phyloP scores from a whole-genome alignment of 2,329 filamentous ascomycete genomes.

The Rhexocercosporidium sp. region DNA sequence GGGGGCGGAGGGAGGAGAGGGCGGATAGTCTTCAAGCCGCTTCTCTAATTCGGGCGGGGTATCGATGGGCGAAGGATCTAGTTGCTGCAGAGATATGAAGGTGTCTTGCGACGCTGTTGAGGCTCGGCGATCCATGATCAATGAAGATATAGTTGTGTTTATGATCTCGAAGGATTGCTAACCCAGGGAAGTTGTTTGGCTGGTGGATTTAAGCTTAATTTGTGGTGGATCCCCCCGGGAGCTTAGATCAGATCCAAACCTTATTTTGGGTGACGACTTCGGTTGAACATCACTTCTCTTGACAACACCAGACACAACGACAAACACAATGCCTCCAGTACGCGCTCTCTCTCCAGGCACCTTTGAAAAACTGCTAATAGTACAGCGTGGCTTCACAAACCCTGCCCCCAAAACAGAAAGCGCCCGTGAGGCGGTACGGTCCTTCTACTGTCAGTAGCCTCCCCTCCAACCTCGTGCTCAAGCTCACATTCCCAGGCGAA shows the following conservation, averaged over 20 bases:
- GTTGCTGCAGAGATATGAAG: constrained; percentile 70
- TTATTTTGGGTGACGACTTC: constrained; percentile 26
- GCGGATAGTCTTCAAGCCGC: constrained; percentile 44
- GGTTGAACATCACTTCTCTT: background rate
- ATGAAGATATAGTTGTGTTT: too few relatives aligned
- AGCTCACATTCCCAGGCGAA: constrained; percentile 51
- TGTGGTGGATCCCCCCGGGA: constrained; percentile 8
- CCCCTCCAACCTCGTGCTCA: background rate
- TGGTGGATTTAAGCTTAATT: constrained; percentile 26
- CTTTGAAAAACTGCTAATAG: constrained; percentile 4
- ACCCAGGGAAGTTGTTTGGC: constrained; percentile 28
- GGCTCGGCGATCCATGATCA: constrained; percentile 44
- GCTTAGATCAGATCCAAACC: constrained; percentile 35
- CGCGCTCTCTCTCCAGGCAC: constrained; percentile 32
- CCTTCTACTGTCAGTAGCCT: constrained; percentile 70
- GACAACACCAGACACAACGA: background rate
- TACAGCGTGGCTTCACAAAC: constrained; percentile 53
- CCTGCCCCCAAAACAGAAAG: constrained; percentile 58
- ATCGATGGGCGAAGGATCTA: constrained; percentile 84
- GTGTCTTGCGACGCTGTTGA: constrained; percentile 57
- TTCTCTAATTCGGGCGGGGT: constrained; percentile 54
- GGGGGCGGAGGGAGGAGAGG: constrained; percentile 49
- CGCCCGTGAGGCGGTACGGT: constrained; percentile 77
- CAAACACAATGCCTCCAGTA: constrained; percentile 60
- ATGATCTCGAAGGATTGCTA: constrained; percentile 9